Conservation (phyloP, 257 asterid species). For the Paulownia fortunei region DNA sequence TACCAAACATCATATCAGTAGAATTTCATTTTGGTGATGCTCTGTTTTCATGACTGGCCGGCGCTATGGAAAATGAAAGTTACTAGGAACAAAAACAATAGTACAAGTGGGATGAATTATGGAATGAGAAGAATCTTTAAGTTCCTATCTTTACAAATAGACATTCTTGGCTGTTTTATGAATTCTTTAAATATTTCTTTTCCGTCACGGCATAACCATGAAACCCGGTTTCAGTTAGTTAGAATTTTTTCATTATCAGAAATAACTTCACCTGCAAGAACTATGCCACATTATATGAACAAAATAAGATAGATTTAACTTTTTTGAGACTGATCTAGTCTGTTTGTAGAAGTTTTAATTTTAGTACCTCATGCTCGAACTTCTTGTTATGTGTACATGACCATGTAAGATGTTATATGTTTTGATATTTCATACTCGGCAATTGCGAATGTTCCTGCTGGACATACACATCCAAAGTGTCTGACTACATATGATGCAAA, state of each 20-base stretch:
- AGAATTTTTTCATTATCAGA: background rate
- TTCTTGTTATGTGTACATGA: background rate
- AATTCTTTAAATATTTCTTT: background rate
- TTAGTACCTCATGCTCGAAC: background rate
- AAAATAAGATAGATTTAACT: background rate
- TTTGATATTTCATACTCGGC: no score
- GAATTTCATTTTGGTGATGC: background rate
- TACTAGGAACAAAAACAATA: background rate
- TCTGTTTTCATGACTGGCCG: background rate
- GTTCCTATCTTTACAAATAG: background rate
- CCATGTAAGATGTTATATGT: background rate
- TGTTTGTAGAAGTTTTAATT: background rate
- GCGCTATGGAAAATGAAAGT: background rate
- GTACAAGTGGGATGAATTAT: background rate
- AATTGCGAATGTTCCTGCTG: no score
- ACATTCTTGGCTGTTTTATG: background rate
- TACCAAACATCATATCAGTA: background rate
- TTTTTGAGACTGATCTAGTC: background rate
- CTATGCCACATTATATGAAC: background rate
- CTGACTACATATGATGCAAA: background rate
- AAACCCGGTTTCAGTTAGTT: no score
- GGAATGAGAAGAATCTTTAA: background rate
- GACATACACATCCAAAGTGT: background rate
- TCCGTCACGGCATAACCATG: background rate
- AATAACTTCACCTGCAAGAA: background rate